Percentiles rank a stretch among this genome's conserved stretches.
phyloP scores from a whole-genome alignment of 805 yeast genomes.

The Pichia paraexigua region DNA sequence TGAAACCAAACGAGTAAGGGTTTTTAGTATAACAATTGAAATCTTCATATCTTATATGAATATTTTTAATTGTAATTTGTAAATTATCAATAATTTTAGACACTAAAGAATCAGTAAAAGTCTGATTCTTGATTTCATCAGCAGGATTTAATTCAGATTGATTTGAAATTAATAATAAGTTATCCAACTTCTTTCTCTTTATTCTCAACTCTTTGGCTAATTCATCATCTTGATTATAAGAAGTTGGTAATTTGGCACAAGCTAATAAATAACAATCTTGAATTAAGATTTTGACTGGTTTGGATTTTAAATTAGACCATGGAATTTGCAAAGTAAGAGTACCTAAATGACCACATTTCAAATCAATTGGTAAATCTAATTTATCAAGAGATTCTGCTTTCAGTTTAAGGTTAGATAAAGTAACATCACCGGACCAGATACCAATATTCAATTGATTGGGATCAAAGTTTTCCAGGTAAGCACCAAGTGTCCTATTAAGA shows the following conservation, averaged over 20 bases:
- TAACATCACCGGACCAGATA: constrained; percentile 96
- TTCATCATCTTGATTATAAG: constrained; percentile 49
- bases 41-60: constrained; percentile 91
- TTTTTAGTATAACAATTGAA: constrained; percentile 54
- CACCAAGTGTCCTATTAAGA: constrained; percentile 54
- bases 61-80: constrained; percentile 83
- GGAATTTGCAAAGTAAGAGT: constrained; percentile 87
- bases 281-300: constrained; percentile 82
- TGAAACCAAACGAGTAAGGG: constrained; percentile 78
- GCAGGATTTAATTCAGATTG: constrained; percentile 29
- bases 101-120: constrained; percentile 78
- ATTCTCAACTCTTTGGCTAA: constrained; percentile 52
- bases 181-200: constrained; percentile 57
- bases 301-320: constrained; percentile 88
- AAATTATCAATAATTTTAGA: constrained; percentile 90
- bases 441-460: constrained; percentile 93
- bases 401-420: constrained; percentile 64
- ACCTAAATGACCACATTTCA: constrained; percentile 84
- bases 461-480: constrained; percentile 90
- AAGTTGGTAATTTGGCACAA: constrained; percentile 56
- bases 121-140: constrained; percentile 49
- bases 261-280: constrained; percentile 84
- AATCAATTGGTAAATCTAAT: constrained; percentile 78
- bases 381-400: constrained; percentile 87
- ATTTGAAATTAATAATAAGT: constrained; percentile 52